Percentiles rank a stretch among this genome's conserved stretches.
Evolutionary conservation across 345 rosid species (phyloP).

Genomic region (Euphorbia tirucalli): DNA sequence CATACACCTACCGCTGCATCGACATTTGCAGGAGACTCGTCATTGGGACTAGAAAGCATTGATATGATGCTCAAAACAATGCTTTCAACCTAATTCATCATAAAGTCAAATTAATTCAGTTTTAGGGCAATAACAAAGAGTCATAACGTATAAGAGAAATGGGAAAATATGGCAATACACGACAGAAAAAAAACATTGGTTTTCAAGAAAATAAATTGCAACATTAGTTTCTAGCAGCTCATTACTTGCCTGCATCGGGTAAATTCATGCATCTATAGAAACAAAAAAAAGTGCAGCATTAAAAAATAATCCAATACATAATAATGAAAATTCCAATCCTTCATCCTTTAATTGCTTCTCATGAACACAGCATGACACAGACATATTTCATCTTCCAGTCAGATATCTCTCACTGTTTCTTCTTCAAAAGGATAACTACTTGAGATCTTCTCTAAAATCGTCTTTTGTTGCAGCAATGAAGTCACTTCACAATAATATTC

Average conservation of each 20-base stretch:
- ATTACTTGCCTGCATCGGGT: not conserved
- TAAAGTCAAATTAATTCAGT: not conserved
- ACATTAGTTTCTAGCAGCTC: not conserved
- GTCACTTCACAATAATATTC: not conserved
- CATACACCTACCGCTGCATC: conserved; percentile 74
- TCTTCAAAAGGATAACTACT: not conserved
- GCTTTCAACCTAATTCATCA: conserved; percentile 61
- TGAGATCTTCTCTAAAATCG: conserved; percentile 3
- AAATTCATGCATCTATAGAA: not conserved
- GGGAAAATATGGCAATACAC: not conserved
- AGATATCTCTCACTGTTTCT: not conserved
- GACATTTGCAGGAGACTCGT: conserved; percentile 89
- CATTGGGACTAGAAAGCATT: conserved; percentile 88
- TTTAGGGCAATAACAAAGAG: not conserved
- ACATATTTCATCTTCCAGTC: not conserved
- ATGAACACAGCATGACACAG: not conserved
- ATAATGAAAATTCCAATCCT: not conserved
- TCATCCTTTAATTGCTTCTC: not conserved
- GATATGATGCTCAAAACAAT: conserved; percentile 83
- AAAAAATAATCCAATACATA: not conserved
- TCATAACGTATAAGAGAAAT: not conserved
- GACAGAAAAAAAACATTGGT: too few species aligned
- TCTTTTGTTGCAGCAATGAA: not conserved
- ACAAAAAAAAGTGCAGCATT: not conserved
- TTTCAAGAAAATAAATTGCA: too few species aligned